Base-by-base conservation (phyloP, 2,329 filamentous ascomycete genomes). In the Pseudopithomyces chartarum region DNA sequence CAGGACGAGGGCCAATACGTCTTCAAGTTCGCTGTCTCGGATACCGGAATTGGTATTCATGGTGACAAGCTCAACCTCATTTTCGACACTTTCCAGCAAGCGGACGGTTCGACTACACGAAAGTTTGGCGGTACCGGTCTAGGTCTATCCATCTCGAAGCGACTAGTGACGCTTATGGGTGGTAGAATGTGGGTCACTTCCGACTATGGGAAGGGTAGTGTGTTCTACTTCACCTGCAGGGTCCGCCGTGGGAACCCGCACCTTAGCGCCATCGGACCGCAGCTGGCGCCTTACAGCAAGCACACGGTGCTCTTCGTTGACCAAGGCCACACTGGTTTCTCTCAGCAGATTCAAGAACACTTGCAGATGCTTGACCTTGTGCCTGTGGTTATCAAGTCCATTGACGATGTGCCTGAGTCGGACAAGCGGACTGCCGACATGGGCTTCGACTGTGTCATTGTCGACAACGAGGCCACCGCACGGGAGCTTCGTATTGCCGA, bases 61-160 rank as follows among this genome's bases (percentile, higher is more conserved):
- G 86, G 90, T 62, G 93, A 98, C 78, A 98, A 98, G 80, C 85
- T 98, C 52, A 92, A 97, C 73, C 83, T 98, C 63, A 98, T 99
- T 73, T 98, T 99, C 78, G 95, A 98, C 78, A 98, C 94, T 0
- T 98, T 98, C 87, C 94, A 97, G 76, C 95, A 98, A 80, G 95
- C 95, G 19, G 95, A 98, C 74, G 94, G 94, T 36, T 97, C 93
- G 33, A 98, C 96, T 76, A 98, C 94, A 1, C 87, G 93, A 67
- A 95, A 96, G 74, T 98, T 98, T 74, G 94, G 94, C 68, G 94
- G 94, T 67, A 98, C 95, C 6, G 94, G 94, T 65, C 85, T 98
- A 10, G 94, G 94, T 64, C 80, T 98, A 23, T 97, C 94, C 15
- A 98, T 98, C 70, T 98, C 94, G 26, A 96, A 96, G 80, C 87